Percentiles rank a stretch among this genome's conserved stretches.
phyloP scores from a whole-genome alignment of 306 rosid genomes.

The Trichosanthes truncata region DNA sequence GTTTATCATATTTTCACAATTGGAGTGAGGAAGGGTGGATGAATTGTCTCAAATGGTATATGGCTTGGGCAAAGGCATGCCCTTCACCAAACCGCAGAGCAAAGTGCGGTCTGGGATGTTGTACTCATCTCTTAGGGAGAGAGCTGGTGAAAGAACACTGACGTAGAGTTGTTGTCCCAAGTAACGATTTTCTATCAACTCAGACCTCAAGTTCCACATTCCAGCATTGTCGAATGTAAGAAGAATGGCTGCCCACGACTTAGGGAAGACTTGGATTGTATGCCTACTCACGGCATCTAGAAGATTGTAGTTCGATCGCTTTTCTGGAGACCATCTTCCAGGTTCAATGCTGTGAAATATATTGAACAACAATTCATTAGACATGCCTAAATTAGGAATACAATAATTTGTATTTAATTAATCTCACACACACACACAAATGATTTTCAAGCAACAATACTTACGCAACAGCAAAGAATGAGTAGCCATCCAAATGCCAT shows the following conservation, averaged over 20 bases:
- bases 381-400: neutral
- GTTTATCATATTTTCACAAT: neutral
- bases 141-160: neutral
- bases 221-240: constrained; percentile 20
- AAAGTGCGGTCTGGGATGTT: constrained; percentile 3
- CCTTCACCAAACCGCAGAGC: neutral
- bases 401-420: neutral
- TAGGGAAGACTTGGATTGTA: constrained; percentile 59
- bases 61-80: neutral
- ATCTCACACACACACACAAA: neutral
- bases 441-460: neutral
- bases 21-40: neutral
- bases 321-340: constrained; percentile 60
- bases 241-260: constrained; percentile 14
- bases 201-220: constrained; percentile 19
- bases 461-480: constrained; percentile 1
- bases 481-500: constrained; percentile 51
- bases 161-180: neutral
- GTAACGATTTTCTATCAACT: constrained; percentile 3
- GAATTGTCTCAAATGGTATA: neutral
- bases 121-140: neutral
- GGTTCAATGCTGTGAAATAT: constrained; percentile 38
- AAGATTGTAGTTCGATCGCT: constrained; percentile 20
- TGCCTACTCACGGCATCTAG: constrained; percentile 71
- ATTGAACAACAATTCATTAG: neutral